Evolutionary conservation across 2,329 filamentous ascomycete species (phyloP), one percentile per base, ranked within the genome.

Genomic region (Dothiorella sarmentorum): DNA sequence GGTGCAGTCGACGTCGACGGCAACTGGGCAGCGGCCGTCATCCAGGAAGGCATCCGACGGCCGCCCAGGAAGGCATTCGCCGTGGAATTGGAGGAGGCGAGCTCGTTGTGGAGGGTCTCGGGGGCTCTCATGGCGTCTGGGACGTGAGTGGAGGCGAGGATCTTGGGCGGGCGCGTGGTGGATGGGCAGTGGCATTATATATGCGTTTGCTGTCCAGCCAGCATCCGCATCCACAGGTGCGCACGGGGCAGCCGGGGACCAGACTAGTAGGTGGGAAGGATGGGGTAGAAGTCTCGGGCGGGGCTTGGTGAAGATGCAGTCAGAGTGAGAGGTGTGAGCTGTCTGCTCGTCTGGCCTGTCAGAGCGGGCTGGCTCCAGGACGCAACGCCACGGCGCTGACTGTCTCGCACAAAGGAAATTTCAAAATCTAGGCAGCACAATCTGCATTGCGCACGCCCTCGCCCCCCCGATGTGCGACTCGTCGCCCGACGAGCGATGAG

Each of bases 21-120:
- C n/a, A 24, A 22, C 49, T 27, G 15, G 49, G 20, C 26, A 17
- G 31, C 9, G 3, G 56, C n/a, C n/a, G n/a, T 33, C 44, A 59
- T 37, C 56, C 56, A 59, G 11, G 56, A 29, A 7, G 56, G 56
- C 45, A 52, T 27, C 17, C 26, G 29, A 10, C 52, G 27, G 20
- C 58, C 58, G 15, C 58, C 58, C 18, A 60, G 52, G 24, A 56
- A 60, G 51, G 51, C 33, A 22, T 37, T 56, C 29, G 58, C 58
- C 26, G 58, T 60, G 20, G 42, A 49, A 49, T 60, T 60, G 51
- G 58, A 49, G 2, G 44, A 42, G 24, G 38, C 44, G 18, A 52
- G 26, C 20, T 58, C 56, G 45, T 43, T 22, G 17, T 24, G 33
- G 37, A 35, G 24, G 27, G n/a, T n/a, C 17, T 31, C 37, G n/a